Base-by-base conservation (phyloP, 331 rosid species). In the Quercus lobata region DNA sequence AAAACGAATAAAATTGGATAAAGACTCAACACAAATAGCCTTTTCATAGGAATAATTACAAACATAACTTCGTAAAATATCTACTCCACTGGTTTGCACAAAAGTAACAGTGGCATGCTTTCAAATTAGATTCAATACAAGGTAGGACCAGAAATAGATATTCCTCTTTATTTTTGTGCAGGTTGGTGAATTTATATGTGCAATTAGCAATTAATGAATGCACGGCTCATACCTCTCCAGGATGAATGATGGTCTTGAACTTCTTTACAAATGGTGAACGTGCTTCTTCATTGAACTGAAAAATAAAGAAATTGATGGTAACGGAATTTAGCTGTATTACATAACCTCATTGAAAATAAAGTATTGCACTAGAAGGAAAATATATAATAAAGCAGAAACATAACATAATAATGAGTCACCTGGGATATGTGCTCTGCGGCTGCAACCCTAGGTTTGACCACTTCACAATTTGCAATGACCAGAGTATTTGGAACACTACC, bases 181-280 rank as follows among this genome's bases (percentile, higher is more conserved):
- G 4, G 7, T 15, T 27, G 46, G 46, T 32, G 21, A 30, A 2
- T 30, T 1, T 65, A 58, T 18, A 10, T 10, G 17, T 35, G 22
- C 53, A 35, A 34, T 68, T 68, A 25, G 22, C 53, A 35, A 34
- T 68, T 68, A 25, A 49, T 68, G 53, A 34, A 68, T 35, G 72
- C 27, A 68, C 1, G 41, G 70, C 11, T 68, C 79, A 57, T 93
- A 92, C 99, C 98, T 96, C 99, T 77, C 99, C 99, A 1, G 99
- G 99, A 82, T 96, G 99, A 74, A 96, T 93, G 86, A 96, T 93
- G 72, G 99, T 96, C 87, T 96, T 96, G 92, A 86, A 96, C 95
- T 96, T 96, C 97, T 92, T 96, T 18, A 96, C 99, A 85, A 96
- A 96, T 15, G 99, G 99, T 5, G 99, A 96, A 25, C 99, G 99